Percentiles rank a stretch among this genome's conserved stretches.
These are phyloP conservation scores for Echeveria elegans DNA, from an alignment of 164 flowering plant genomes.

Conservation along the genomic window DNA sequence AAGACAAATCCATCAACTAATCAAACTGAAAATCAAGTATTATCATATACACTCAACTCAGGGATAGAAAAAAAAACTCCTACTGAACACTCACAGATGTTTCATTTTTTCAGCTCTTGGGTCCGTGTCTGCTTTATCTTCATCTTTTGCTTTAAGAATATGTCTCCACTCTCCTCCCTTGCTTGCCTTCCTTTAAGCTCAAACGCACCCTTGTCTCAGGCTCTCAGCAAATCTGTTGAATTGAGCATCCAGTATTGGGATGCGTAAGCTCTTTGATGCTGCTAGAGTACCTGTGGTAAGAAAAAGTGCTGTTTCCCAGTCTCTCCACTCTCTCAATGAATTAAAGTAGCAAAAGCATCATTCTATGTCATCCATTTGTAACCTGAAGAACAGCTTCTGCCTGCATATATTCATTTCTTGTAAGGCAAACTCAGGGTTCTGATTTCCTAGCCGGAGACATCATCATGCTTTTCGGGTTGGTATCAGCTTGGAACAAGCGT, in stretches of 20 bases:
- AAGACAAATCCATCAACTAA: not conserved
- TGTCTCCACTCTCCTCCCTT: conserved; percentile 24
- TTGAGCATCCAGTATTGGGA: too few relatives aligned
- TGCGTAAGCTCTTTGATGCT: too few relatives aligned
- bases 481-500: conserved; percentile 94
- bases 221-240: conserved; percentile 12
- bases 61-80: not conserved
- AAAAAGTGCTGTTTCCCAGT: not conserved
- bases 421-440: not conserved
- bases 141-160: conserved; percentile 46
- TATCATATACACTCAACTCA: not conserved
- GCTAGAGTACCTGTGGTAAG: too few relatives aligned
- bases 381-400: not conserved
- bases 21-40: not conserved
- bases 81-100: not conserved
- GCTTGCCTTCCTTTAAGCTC: conserved; percentile 24
- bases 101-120: conserved; percentile 6
- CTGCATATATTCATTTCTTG: conserved; percentile 16
- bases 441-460: conserved; percentile 1
- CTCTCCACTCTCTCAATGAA: too few relatives aligned
- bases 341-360: not conserved
- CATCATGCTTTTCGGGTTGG: conserved; percentile 75
- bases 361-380: not conserved
- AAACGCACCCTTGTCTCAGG: conserved; percentile 34
- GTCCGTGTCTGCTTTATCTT: conserved; percentile 19